Evolutionary conservation across 2,329 filamentous ascomycete species (phyloP).

Genomic region (Annulohypoxylon truncatum): DNA sequence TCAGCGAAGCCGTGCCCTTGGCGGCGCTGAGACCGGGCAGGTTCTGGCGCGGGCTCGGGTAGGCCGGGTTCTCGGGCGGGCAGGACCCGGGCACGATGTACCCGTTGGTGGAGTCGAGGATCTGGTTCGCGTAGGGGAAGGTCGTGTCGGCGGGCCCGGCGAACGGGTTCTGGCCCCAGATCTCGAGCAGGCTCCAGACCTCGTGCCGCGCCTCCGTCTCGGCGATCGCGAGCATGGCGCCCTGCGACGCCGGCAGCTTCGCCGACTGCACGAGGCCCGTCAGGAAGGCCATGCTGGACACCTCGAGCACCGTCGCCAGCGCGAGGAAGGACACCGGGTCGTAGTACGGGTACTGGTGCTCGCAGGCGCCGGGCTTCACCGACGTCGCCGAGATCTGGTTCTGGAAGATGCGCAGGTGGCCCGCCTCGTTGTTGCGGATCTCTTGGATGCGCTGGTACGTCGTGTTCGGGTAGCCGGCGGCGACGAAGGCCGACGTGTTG

Average conservation of each 20-base stretch:
- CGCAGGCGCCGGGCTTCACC: constrained; percentile 52
- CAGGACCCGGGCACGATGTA: constrained; percentile 47
- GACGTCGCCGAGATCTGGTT: constrained; percentile 56
- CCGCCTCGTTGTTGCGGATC: constrained; percentile 60
- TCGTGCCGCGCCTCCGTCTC: constrained; percentile 55
- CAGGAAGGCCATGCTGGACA: constrained; percentile 55
- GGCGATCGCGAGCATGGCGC: constrained; percentile 53
- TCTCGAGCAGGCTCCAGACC: constrained; percentile 56
- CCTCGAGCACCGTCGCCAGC: constrained; percentile 52
- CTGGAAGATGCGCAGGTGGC: constrained; percentile 58
- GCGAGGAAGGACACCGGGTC: constrained; percentile 43
- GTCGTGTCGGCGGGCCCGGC: constrained; percentile 55
- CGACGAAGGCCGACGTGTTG: constrained; percentile 50
- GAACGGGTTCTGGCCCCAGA: constrained; percentile 55
- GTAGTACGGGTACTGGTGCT: constrained; percentile 41
- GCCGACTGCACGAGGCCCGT: constrained; percentile 53
- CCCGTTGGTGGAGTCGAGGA: constrained; percentile 53
- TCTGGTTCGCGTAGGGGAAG: constrained; percentile 57
- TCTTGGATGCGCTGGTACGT: constrained; percentile 51
- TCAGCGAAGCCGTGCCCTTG: constrained; percentile 44
- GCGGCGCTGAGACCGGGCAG: constrained; percentile 50
- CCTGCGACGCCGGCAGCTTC: constrained; percentile 49
- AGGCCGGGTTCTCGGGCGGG: constrained; percentile 52
- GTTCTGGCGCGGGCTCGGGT: constrained; percentile 52
- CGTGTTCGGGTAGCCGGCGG: constrained; percentile 50